Base-by-base conservation (phyloP, 495 filamentous ascomycete genomes). In the Aspergillus hancockii region DNA sequence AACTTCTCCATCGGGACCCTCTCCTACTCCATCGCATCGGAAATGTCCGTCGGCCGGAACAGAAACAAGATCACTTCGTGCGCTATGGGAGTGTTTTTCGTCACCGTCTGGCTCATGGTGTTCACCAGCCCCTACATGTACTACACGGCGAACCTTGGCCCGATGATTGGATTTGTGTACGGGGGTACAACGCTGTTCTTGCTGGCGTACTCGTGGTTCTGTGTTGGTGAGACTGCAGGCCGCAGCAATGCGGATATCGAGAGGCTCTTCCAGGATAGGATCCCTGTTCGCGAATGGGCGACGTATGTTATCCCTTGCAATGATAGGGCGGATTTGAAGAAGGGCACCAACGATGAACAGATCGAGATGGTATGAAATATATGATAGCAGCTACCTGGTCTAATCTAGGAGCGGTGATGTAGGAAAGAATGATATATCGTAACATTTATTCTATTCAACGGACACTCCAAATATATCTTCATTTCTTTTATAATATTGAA, bases 61-160 rank as follows among this genome's bases (percentile, higher is more conserved):
- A 30, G 65, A 36, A 73, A 73, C 49, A 73, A 75, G 59, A 75
- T 77, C 52, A 73, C 61, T 8, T 65, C 70, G 8, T 52, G 56
- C 22, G 59, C 73, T 14, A 69, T 75, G 34, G 69, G 54, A 38
- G 52, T 61, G 8, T 72, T 75, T 49, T 77, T 63, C 49, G 47
- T 77, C 22, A 69, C 67, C 4, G 52, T 69, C 16, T 77, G 75
- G 75, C 52, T 71, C 30, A 70, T 73, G 40, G 57, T 63, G 4
- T 77, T 77, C 54, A 70, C 71, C 21, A 57, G 57, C 2, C 75
- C 75, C 1, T 75, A 77, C 49, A 62, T 77, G n/a, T 77, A 75
- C 61, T 71, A 70, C 38, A 57, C 59, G 0, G 74, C 64, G 0
- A 60, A 63, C n/a, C 49, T 77, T 0, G 74, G 73, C 0, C 71